Conservation (phyloP, 257 asterid genomes). For the Echites panduratus region DNA sequence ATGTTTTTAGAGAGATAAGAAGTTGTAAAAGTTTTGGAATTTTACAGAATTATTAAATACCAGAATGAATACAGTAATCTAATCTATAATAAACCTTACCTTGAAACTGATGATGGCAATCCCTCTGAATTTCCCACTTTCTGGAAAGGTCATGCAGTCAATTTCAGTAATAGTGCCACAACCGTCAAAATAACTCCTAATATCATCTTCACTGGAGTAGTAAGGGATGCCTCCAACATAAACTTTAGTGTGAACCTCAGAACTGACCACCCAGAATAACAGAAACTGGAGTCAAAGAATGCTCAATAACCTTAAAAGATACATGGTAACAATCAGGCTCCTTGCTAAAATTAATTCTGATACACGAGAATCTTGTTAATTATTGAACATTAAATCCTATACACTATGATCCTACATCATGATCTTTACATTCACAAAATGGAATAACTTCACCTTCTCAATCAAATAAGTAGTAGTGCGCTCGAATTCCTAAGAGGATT, state of each 20-base stretch:
- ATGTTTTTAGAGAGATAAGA: not conserved
- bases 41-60: slow-evolving; percentile 2
- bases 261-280: slow-evolving; percentile 9
- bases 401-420: not conserved
- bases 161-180: slow-evolving; percentile 81
- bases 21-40: not conserved
- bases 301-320: not conserved
- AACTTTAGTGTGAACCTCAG: slow-evolving; percentile 47
- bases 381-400: not conserved
- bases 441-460: not conserved
- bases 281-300: not conserved
- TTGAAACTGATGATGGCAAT: slow-evolving; percentile 83
- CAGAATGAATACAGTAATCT: not conserved
- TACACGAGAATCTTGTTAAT: no score
- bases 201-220: slow-evolving; percentile 94
- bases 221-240: slow-evolving; percentile 97
- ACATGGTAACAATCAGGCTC: not conserved
- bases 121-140: slow-evolving; percentile 95
- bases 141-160: slow-evolving; percentile 87
- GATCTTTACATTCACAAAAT: not conserved
- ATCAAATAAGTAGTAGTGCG: not conserved
- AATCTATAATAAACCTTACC: slow-evolving; percentile 39
- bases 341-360: not conserved
- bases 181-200: slow-evolving; percentile 78
- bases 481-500: not conserved